Conservation (phyloP, 306 rosid genomes). For the Ceratonia siliqua region DNA sequence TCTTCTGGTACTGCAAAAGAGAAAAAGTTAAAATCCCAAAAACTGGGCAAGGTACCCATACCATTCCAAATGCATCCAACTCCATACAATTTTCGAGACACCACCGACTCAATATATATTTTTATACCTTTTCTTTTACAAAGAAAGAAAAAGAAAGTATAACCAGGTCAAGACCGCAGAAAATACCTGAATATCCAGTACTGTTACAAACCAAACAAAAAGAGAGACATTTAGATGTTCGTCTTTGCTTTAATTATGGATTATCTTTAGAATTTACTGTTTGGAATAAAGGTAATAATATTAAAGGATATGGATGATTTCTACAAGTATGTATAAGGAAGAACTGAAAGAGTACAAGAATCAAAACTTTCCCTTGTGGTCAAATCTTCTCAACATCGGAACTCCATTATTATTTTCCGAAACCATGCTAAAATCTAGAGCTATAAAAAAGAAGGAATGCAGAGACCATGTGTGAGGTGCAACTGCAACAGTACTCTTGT, state of each 20-base stretch:
- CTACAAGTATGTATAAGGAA: constrained; percentile 32
- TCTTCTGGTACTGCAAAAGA: constrained; percentile 30
- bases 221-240: constrained; percentile 30
- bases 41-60: constrained; percentile 35
- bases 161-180: constrained; percentile 11
- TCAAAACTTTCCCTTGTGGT: constrained; percentile 43
- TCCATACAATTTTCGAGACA: constrained; percentile 18
- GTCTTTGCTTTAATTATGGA: constrained; percentile 16
- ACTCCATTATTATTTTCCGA: constrained; percentile 52
- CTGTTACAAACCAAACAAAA: not conserved
- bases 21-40: constrained; percentile 31
- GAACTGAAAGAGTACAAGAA: constrained; percentile 32
- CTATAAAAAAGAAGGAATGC: constrained; percentile 35
- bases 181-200: constrained; percentile 36
- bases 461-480: constrained; percentile 52
- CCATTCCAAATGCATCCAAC: constrained; percentile 18
- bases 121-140: constrained; percentile 22
- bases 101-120: constrained; percentile 36
- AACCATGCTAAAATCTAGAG: constrained; percentile 44
- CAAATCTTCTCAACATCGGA: constrained; percentile 40
- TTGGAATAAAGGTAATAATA: constrained; percentile 33
- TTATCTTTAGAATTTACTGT: constrained; percentile 24
- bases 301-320: constrained; percentile 26
- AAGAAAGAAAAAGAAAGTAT: constrained; percentile 34
- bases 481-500: constrained; percentile 37